phyloP scores from a whole-genome alignment of 1,284 basidiomycete species.

The Coniferiporia weirii region DNA sequence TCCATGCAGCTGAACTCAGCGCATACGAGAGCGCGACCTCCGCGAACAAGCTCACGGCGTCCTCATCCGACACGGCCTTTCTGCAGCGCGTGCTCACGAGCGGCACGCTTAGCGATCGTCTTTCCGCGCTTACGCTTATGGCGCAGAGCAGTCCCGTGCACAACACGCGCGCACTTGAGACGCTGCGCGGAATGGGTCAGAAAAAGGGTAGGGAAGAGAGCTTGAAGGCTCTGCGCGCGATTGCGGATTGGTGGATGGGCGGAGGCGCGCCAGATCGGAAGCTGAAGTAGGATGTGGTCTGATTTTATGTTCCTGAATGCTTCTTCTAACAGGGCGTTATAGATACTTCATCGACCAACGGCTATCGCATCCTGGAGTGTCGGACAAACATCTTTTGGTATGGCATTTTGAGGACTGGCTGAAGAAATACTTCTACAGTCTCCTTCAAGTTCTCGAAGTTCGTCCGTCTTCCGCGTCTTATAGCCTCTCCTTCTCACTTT shows the following conservation, averaged over 20 bases:
- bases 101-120: conserved; percentile 90
- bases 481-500: conserved; percentile 17
- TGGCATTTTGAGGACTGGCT: conserved; percentile 98
- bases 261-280: conserved; percentile 81
- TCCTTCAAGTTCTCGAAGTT: conserved; percentile 89
- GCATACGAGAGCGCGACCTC: conserved; percentile 40
- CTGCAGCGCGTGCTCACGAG: conserved; percentile 78
- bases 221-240: conserved; percentile 82
- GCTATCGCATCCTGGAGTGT: conserved; percentile 58
- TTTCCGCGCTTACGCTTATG: conserved; percentile 88
- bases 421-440: conserved; percentile 94
- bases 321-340: conserved; percentile 1
- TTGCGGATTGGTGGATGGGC: conserved; percentile 97
- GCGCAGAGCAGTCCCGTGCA: conserved; percentile 90
- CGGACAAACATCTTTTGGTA: conserved; percentile 71
- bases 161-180: conserved; percentile 78
- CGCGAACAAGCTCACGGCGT: conserved; percentile 33
- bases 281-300: conserved; percentile 55
- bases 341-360: conserved; percentile 95
- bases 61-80: conserved; percentile 67
- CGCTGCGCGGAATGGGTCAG: conserved; percentile 73
- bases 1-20: conserved; percentile 48
- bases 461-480: conserved; percentile 16
- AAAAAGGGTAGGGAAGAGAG: conserved; percentile 91
- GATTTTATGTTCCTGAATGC: neutral